phyloP scores from a whole-genome alignment of 2,329 filamentous ascomycete genomes.

The Aspergillus calidoustus region DNA sequence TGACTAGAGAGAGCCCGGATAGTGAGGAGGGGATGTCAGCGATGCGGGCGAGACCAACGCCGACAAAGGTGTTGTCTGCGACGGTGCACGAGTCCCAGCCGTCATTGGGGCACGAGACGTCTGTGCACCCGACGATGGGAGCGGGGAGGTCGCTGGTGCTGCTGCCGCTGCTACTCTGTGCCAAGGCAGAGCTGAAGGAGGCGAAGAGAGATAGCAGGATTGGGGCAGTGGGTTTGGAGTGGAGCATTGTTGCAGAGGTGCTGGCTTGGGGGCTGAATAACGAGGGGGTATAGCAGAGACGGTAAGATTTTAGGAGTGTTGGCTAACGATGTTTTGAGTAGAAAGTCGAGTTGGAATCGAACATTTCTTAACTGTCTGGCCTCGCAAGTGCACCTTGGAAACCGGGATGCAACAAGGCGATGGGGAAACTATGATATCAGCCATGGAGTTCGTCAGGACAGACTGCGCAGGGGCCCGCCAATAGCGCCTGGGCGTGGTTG shows the following conservation, averaged over 20 bases:
- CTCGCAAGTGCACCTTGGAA: too few species aligned
- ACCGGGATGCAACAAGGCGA: too few species aligned
- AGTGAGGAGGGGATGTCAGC: slow-evolving; percentile 12
- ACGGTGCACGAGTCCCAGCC: slow-evolving; percentile 17
- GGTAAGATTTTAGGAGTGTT: too few species aligned
- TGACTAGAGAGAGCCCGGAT: slow-evolving; percentile 22
- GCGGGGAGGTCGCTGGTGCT: background rate
- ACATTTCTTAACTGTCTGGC: too few species aligned
- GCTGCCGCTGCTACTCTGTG: background rate
- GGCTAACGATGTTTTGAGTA: too few species aligned
- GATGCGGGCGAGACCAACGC: slow-evolving; percentile 18
- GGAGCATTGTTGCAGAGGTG: slow-evolving; percentile 1
- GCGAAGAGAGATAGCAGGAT: background rate
- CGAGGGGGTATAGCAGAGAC: too few species aligned
- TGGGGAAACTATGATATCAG: too few species aligned
- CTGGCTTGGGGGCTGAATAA: background rate
- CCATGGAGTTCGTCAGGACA: too few species aligned
- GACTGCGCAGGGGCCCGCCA: too few species aligned
- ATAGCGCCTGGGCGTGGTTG: too few species aligned
- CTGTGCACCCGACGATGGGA: slow-evolving; percentile 18
- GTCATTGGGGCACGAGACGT: slow-evolving; percentile 18
- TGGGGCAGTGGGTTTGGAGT: background rate
- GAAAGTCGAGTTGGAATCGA: too few species aligned
- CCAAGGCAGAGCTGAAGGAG: background rate
- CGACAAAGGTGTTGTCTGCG: slow-evolving; percentile 16